Percentiles rank a stretch among this genome's conserved stretches.
phyloP scores from a whole-genome alignment of 2,329 filamentous ascomycete genomes.

The Sporothrix curviconia region DNA sequence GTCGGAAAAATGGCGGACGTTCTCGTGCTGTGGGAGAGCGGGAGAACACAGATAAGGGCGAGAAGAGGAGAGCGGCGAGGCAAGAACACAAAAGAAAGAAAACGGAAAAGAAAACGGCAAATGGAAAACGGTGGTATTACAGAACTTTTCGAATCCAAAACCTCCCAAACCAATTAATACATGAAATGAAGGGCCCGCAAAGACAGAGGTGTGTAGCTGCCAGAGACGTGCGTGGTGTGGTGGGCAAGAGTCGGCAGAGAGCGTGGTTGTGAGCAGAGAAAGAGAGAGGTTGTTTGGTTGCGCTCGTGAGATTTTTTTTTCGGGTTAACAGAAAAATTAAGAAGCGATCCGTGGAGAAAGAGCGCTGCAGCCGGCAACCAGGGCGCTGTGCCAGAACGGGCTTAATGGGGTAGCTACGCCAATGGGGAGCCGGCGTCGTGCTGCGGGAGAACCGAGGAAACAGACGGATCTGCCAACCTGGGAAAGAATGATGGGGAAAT shows the following conservation, averaged over 20 bases:
- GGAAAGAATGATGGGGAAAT: not conserved
- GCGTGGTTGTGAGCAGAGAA: not conserved
- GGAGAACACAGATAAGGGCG: not conserved
- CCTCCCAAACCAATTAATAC: not conserved
- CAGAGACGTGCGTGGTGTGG: constrained; percentile 2
- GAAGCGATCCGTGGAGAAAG: constrained; percentile 1
- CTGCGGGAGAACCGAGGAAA: constrained; percentile 15
- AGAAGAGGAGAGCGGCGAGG: not conserved
- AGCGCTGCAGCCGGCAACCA: constrained; percentile 1
- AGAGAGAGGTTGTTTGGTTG: constrained; percentile 8
- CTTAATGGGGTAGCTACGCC: not conserved
- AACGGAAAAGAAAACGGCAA: not conserved
- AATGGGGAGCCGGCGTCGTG: constrained; percentile 2
- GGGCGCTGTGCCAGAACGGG: constrained; percentile 1
- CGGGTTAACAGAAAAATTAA: constrained; percentile 16
- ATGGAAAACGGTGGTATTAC: constrained; percentile 7
- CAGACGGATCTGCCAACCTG: constrained; percentile 8
- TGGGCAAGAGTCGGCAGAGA: constrained; percentile 1
- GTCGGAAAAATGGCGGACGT: no score
- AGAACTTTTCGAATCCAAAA: constrained; percentile 12
- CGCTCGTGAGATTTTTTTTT: constrained; percentile 19
- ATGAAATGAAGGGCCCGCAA: constrained; percentile 1
- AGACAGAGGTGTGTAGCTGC: constrained; percentile 11
- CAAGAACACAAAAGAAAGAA: constrained; percentile 1
- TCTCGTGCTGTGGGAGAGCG: not conserved